These are phyloP conservation scores for Yamagishiella unicocca DNA, from an alignment of 139 green algal species.

Conservation along the genomic window DNA sequence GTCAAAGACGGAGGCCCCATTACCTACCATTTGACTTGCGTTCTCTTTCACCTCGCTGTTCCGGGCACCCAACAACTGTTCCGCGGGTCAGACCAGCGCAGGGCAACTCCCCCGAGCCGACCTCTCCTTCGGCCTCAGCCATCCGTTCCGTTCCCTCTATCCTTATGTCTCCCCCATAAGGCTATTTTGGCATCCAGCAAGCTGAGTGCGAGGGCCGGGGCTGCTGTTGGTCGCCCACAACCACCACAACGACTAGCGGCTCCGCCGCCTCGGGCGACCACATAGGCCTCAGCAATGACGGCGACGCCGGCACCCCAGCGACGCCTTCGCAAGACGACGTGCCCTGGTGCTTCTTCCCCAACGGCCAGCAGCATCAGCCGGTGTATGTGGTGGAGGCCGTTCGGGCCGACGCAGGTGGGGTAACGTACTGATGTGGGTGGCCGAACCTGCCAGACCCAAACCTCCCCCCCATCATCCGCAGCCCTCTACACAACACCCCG, in stretches of 20 bases:
- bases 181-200: conserved; percentile 40
- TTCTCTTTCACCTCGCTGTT: too few relatives aligned
- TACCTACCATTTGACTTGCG: too few relatives aligned
- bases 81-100: too few relatives aligned
- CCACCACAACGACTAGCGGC: neutral
- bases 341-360: conserved; percentile 44
- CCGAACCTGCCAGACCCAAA: neutral
- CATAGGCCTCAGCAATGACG: too few relatives aligned
- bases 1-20: too few relatives aligned
- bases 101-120: too few relatives aligned
- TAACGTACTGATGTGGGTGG: neutral
- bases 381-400: conserved; percentile 17
- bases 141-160: neutral
- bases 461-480: neutral
- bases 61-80: too few relatives aligned
- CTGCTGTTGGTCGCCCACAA: conserved; percentile 27
- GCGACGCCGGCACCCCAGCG: too few relatives aligned
- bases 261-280: too few relatives aligned
- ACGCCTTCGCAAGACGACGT: neutral
- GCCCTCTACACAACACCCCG: too few relatives aligned
- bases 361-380: neutral
- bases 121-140: too few relatives aligned
- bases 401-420: neutral
- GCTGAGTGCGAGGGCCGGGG: conserved; percentile 12
- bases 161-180: neutral